These are phyloP conservation scores for Pisolithus microcarpus DNA, from an alignment of 768 basidiomycete genomes.

Conservation along the genomic window DNA sequence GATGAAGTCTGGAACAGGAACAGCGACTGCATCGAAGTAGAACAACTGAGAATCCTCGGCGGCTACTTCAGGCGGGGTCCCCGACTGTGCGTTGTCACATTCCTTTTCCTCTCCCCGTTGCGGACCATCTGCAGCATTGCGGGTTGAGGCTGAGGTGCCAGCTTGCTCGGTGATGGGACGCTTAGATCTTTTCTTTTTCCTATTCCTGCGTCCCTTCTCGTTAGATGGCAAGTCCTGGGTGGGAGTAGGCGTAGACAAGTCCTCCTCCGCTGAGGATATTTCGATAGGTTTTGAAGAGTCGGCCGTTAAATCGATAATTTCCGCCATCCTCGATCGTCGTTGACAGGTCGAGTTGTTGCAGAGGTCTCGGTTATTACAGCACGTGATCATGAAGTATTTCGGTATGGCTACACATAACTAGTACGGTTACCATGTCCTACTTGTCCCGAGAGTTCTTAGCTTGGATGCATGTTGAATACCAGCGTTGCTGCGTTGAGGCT, in stretches of 20 bases:
- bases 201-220: slow-evolving; percentile 21
- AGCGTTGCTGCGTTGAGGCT: not conserved
- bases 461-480: not conserved
- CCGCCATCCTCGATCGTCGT: slow-evolving; percentile 13
- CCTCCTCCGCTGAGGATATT: slow-evolving; percentile 23
- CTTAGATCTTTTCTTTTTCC: slow-evolving; percentile 19
- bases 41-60: slow-evolving; percentile 30
- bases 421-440: no score
- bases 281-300: slow-evolving; percentile 26
- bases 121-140: slow-evolving; percentile 16
- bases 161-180: slow-evolving; percentile 9
- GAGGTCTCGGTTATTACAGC: not conserved
- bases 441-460: not conserved
- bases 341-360: no score
- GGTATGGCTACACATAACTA: no score
- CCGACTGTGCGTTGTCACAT: no score
- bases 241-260: not conserved
- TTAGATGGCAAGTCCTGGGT: slow-evolving; percentile 6
- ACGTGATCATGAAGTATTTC: not conserved
- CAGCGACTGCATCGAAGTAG: slow-evolving; percentile 43
- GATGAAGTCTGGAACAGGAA: slow-evolving; percentile 24
- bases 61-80: slow-evolving; percentile 22
- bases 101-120: slow-evolving; percentile 6
- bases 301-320: slow-evolving; percentile 28
- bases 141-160: slow-evolving; percentile 8